Base-by-base conservation (phyloP, 306 rosid genomes). In the Vigna trinervia region DNA sequence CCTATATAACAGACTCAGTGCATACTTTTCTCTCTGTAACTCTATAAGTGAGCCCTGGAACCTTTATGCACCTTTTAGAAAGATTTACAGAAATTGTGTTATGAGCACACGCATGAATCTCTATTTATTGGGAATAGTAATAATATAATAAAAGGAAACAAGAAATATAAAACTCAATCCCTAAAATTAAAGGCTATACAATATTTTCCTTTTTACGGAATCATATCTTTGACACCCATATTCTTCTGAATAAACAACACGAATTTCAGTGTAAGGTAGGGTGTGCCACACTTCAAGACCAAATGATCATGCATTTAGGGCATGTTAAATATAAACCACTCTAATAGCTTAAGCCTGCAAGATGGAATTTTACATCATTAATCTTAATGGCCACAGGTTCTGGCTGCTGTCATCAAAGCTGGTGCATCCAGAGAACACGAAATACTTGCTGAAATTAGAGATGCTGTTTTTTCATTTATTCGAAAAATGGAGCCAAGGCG, bases 341-440 rank as follows among this genome's bases (percentile, higher is more conserved):
- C 54, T 6, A 5, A 10, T 43, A 43, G 38, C 56, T 66, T 11
- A 43, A 41, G 71, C 34, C 20, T 20, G 34, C 5, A 3, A 32
- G 6, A 43, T 41, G 45, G 50, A 56, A 51, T 47, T 73, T 76
- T 70, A 60, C 5, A 32, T 38, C 19, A 14, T 19, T 46, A 26
- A 60, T 60, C 65, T 48, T 61, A 56, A 61, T 30, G 50, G 28
- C 78, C 53, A 51, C 89, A 92, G 97, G 96, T 90, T 77, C 78
- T 92, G 53, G 97, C 97, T 58, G 97, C 97, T 13, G 96, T 92
- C 19, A 92, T 90, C 64, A 92, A 92, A 84, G 97, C 92, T 48
- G 96, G 97, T 78, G 92, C 97, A 50, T 87, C 93, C 74, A 89
- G 96, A 79, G 97, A 92, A 88, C 97, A 92, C 80, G 97, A 92